Evolutionary conservation across 208 protist species (phyloP).

Genomic region (Acanthamoeba triangularis): DNA sequence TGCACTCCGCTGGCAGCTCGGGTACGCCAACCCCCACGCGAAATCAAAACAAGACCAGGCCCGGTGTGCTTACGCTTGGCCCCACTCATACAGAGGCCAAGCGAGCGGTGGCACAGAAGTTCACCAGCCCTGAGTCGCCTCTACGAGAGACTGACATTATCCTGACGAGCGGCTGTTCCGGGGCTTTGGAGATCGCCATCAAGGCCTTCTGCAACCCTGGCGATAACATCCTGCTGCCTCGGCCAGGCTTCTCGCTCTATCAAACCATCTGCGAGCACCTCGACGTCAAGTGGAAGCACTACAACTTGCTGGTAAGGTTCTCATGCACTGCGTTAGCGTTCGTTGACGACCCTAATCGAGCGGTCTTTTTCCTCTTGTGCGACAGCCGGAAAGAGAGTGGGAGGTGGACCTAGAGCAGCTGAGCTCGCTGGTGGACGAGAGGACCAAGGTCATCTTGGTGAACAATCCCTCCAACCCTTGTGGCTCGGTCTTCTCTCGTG

Average conservation of each 20-base stretch:
- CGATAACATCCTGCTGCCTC: constrained; percentile 95
- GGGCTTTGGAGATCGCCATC: constrained; percentile 94
- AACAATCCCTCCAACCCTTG: constrained; percentile 98
- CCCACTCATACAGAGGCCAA: not conserved
- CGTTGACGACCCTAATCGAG: not conserved
- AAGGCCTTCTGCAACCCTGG: constrained; percentile 92
- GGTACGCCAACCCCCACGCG: not conserved
- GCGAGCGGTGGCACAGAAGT: constrained; percentile 67
- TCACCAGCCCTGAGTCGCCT: constrained; percentile 57
- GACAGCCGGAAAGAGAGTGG: constrained; percentile 93
- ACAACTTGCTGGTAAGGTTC: constrained; percentile 89
- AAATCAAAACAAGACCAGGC: constrained; percentile 51
- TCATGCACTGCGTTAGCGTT: not conserved
- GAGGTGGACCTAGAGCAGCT: constrained; percentile 94
- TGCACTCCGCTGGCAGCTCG: constrained; percentile 78
- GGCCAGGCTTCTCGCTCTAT: constrained; percentile 96
- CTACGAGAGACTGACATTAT: constrained; percentile 80
- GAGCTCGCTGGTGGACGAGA: constrained; percentile 91
- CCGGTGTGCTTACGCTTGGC: not conserved
- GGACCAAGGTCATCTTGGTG: constrained; percentile 94
- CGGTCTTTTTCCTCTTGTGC: not conserved
- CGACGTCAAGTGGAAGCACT: constrained; percentile 92
- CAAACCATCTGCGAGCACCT: constrained; percentile 93
- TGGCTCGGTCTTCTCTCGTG: constrained; percentile 93
- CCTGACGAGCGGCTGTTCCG: constrained; percentile 92